Evolutionary conservation across 2,329 filamentous ascomycete species (phyloP), one percentile per base, ranked within the genome.

Genomic region (Colletotrichum truncatum): DNA sequence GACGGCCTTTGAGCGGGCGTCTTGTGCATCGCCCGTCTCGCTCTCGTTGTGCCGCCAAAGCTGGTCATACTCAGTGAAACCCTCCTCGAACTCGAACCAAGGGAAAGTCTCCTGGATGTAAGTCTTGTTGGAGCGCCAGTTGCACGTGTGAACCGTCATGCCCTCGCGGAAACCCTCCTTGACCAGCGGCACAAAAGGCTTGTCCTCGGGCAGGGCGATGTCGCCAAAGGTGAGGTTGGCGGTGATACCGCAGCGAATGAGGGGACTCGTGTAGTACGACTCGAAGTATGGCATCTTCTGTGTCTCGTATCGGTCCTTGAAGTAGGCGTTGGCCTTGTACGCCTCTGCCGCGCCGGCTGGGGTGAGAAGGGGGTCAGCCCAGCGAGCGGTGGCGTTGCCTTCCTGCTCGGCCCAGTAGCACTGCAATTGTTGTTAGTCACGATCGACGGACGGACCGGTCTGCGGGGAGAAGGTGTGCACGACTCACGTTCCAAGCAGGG

Each of bases 81-180:
- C 87, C 1, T 77, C 73, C 75, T 92, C 90, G 51, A 92, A 86
- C 5, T 69, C 70, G 71, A 84, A 89, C 1, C 69, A 73, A 0
- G 87, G 88, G 51, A 87, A 87, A 4, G 81, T 78, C 3, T 76
- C 67, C 14, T 77, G 75, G 66, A 92, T 88, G 63, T 82, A 81
- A 0, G 83, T 81, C 70, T 81, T 85, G 69, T 77, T 84, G 21
- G 84, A 85, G 9, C 90, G 82, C 28, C 85, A 82, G 75, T 93
- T 88, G 73, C 91, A 93, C 0, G 89, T 91, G 72, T 92, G 90
- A 41, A 88, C 85, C 57, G 85, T 88, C 59, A 92, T 86, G 2
- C 86, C 85, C 75, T 93, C 91, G 28, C 90, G 83, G 68, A 92
- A 80, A 34, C 84, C 73, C 70, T 92, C 90, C 75, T 91, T 92